These are phyloP conservation scores for Saccharum officinarum DNA, from an alignment of 176 grass and related monocot species.

Conservation along the genomic window DNA sequence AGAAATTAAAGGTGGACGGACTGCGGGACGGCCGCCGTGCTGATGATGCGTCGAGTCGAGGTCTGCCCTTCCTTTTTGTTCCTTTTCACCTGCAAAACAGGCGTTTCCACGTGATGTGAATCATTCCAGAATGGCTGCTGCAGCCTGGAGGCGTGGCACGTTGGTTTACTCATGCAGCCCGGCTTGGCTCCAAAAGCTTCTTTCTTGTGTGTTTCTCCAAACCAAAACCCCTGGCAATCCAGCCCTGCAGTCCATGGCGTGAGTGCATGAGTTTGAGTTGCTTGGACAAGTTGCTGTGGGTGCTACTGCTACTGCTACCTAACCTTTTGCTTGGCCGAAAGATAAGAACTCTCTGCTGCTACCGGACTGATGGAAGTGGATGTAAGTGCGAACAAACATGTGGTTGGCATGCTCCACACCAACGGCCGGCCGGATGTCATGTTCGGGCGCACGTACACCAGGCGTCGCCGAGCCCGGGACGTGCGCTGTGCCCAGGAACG, in stretches of 20 bases:
- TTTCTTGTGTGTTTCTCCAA: constrained; percentile 5
- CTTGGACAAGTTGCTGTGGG: not conserved
- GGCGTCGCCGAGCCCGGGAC: too few species aligned
- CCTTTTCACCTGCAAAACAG: constrained; percentile 37
- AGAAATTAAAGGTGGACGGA: not conserved
- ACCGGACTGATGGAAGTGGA: constrained; percentile 15
- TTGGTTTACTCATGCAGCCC: not conserved
- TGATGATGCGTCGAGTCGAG: constrained; percentile 15
- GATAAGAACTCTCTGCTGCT: not conserved
- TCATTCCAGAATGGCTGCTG: constrained; percentile 31
- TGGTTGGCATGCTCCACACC: constrained; percentile 4
- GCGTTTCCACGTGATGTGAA: constrained; percentile 44
- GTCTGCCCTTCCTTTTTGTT: constrained; percentile 11
- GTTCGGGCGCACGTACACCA: too few species aligned
- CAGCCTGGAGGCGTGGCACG: not conserved
- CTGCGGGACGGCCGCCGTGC: not conserved
- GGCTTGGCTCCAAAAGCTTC: not conserved
- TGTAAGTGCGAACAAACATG: constrained; percentile 8
- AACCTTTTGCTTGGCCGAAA: constrained; percentile 38
- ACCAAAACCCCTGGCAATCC: not conserved
- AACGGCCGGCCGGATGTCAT: not conserved
- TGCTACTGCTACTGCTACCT: not conserved
- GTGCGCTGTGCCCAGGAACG: too few species aligned
- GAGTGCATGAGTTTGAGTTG: not conserved
- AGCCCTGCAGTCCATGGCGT: not conserved